Conservation (phyloP, 305 asterid species). For the Fraxinus albicans region DNA sequence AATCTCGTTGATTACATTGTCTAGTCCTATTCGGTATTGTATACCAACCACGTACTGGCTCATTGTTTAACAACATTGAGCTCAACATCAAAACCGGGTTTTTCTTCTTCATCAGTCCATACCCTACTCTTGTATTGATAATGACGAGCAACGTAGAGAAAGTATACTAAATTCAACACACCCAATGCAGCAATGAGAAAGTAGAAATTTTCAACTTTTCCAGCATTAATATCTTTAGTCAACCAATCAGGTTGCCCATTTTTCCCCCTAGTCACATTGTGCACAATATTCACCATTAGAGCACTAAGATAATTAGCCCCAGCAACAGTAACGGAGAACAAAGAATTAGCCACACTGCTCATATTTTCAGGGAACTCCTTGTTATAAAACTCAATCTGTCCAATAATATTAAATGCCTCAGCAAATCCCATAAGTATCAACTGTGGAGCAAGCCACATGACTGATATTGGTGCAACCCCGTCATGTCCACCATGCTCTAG, state of each 20-base stretch:
- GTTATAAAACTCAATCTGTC: slow-evolving; percentile 83
- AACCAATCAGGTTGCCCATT: slow-evolving; percentile 73
- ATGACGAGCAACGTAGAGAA: slow-evolving; percentile 47
- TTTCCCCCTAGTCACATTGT: slow-evolving; percentile 44
- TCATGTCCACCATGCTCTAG: slow-evolving; percentile 22
- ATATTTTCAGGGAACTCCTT: slow-evolving; percentile 82
- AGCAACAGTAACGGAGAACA: slow-evolving; percentile 60
- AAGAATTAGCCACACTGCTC: slow-evolving; percentile 80
- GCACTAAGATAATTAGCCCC: slow-evolving; percentile 70
- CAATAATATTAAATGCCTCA: slow-evolving; percentile 79
- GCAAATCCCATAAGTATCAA: slow-evolving; percentile 84
- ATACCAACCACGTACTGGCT: background rate
- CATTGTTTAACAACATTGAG: slow-evolving; percentile 36
- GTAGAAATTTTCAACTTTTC: slow-evolving; percentile 62
- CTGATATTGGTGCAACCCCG: slow-evolving; percentile 59
- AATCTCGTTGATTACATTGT: background rate
- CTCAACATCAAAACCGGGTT: slow-evolving; percentile 38
- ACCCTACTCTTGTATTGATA: slow-evolving; percentile 61
- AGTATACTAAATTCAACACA: slow-evolving; percentile 55
- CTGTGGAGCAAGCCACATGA: slow-evolving; percentile 86
- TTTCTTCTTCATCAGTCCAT: slow-evolving; percentile 32
- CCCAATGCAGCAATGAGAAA: slow-evolving; percentile 66
- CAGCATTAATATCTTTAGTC: slow-evolving; percentile 57
- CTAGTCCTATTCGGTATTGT: background rate
- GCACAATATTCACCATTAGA: slow-evolving; percentile 60